phyloP scores from a whole-genome alignment of 2,329 filamentous ascomycete genomes.

The Monilinia aucupariae region DNA sequence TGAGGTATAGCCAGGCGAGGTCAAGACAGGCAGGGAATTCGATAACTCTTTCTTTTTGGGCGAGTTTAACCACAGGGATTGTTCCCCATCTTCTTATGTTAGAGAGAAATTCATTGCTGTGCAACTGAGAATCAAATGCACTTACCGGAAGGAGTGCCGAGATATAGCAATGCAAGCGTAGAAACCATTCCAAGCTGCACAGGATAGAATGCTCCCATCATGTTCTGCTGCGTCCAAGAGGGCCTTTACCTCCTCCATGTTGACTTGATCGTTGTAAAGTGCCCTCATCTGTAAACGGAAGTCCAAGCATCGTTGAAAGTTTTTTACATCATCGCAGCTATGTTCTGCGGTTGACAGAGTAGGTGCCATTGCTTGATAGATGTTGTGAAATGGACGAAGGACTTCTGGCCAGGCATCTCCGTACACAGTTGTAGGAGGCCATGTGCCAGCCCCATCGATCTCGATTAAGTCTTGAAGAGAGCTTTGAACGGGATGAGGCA shows the following conservation, averaged over 20 bases:
- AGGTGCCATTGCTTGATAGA: conserved; percentile 33
- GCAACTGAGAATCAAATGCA: background rate
- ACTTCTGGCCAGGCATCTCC: conserved; percentile 29
- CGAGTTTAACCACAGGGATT: conserved; percentile 35
- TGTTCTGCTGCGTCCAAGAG: conserved; percentile 22
- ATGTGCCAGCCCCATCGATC: conserved; percentile 26
- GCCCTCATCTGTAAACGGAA: conserved; percentile 12
- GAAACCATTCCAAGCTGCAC: conserved; percentile 36
- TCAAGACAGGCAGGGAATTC: conserved; percentile 34
- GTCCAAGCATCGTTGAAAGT: conserved; percentile 20
- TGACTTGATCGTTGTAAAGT: conserved; percentile 12
- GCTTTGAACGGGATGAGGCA: background rate
- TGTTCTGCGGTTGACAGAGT: conserved; percentile 25
- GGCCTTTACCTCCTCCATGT: conserved; percentile 1
- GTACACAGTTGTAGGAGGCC: conserved; percentile 27
- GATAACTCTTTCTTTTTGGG: conserved; percentile 35
- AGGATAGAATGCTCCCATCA: conserved; percentile 29
- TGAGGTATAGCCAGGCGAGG: conserved; percentile 34
- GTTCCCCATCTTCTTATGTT: conserved; percentile 33
- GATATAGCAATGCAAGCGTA: conserved; percentile 35
- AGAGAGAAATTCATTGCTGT: background rate
- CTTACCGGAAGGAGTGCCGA: conserved; percentile 35
- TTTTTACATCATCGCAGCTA: conserved; percentile 32
- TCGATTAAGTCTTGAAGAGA: conserved; percentile 10
- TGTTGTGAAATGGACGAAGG: conserved; percentile 33